Conservation (phyloP, 768 basidiomycete species). For the Tylopilus subfusipes region DNA sequence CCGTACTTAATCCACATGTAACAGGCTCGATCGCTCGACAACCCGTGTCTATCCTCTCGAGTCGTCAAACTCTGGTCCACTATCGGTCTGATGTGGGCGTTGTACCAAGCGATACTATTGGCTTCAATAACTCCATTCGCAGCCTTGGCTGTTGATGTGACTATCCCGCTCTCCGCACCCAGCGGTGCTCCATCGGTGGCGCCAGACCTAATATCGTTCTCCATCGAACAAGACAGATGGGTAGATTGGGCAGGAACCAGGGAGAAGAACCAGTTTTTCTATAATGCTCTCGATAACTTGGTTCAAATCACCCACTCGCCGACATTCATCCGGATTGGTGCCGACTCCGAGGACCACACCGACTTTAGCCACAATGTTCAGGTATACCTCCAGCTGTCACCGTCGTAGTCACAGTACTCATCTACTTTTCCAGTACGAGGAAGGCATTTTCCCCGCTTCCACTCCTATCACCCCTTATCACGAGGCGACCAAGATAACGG, state of each 20-base stretch:
- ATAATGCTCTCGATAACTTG: conserved; percentile 57
- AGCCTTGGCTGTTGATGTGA: conserved; percentile 27
- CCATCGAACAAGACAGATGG: conserved; percentile 71
- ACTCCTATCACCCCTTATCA: conserved; percentile 57
- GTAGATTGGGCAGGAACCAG: conserved; percentile 58
- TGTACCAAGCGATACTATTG: conserved; percentile 2
- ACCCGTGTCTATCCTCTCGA: background rate
- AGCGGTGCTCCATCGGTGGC: conserved; percentile 35
- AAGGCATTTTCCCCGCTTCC: conserved; percentile 48
- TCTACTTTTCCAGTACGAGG: conserved; percentile 35
- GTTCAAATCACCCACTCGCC: conserved; percentile 47
- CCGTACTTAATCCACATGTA: background rate
- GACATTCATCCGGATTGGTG: conserved; percentile 59
- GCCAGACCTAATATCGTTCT: conserved; percentile 55
- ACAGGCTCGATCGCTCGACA: background rate
- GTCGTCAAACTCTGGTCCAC: background rate
- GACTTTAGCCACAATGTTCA: conserved; percentile 26
- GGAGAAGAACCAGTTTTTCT: conserved; percentile 54
- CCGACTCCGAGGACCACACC: conserved; percentile 56
- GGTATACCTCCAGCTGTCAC: background rate
- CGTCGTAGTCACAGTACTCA: background rate
- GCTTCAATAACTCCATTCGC: background rate
- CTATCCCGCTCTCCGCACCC: conserved; percentile 40
- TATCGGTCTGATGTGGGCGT: background rate
- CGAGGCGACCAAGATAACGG: conserved; percentile 57